Conservation (phyloP, 1,284 basidiomycete species). For the Cutaneotrichosporon spelunceum region DNA sequence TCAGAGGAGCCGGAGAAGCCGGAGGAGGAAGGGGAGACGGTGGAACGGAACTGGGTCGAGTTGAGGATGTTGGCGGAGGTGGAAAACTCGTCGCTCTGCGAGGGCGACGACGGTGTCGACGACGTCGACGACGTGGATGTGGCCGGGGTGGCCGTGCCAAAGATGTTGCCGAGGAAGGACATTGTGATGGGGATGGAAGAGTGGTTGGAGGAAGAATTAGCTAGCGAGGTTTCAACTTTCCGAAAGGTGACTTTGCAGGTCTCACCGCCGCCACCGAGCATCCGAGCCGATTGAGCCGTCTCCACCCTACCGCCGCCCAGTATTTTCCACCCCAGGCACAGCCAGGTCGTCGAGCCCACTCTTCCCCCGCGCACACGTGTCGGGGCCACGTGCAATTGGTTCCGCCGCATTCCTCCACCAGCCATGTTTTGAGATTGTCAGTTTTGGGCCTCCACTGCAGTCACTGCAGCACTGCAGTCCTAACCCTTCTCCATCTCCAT, state of each 20-base stretch:
- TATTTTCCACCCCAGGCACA: not conserved
- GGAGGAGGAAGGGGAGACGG: constrained; percentile 25
- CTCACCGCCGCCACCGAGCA: not conserved
- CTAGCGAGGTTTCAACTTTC: constrained; percentile 5
- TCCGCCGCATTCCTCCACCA: constrained; percentile 8
- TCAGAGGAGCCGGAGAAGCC: constrained; percentile 19
- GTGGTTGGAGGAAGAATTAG: not conserved
- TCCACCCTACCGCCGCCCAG: not conserved
- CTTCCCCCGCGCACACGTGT: not conserved
- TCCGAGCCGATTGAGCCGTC: not conserved
- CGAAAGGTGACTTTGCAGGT: not conserved
- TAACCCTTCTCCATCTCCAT: not conserved
- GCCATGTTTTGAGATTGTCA: constrained; percentile 4
- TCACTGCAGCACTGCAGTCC: not conserved
- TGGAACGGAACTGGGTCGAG: constrained; percentile 41
- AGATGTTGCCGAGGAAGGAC: constrained; percentile 50
- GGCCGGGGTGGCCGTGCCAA: constrained; percentile 27
- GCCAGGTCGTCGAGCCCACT: not conserved
- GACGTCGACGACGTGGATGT: no score
- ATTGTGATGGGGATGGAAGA: constrained; percentile 19
- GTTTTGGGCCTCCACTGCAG: not conserved
- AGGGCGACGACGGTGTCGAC: constrained; percentile 21
- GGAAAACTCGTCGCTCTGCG: constrained; percentile 19
- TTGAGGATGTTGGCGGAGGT: constrained; percentile 46
- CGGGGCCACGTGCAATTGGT: not conserved